Conservation (phyloP, 1,139 yeast genomes). For the Waltiozyma sp. region DNA sequence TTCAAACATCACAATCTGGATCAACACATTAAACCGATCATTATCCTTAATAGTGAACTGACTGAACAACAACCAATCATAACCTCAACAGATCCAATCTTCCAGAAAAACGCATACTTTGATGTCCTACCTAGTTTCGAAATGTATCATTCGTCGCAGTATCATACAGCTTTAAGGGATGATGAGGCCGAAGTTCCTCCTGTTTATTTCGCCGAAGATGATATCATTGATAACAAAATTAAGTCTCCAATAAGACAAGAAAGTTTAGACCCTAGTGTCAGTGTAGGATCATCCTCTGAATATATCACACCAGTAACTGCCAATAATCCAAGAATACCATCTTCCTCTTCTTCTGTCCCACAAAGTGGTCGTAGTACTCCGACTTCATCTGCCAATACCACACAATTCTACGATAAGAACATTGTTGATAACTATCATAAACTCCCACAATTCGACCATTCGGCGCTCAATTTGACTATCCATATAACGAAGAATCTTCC, state of each 20-base stretch:
- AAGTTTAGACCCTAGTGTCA: not conserved
- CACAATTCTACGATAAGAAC: slow-evolving; percentile 1
- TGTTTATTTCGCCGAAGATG: slow-evolving; percentile 3
- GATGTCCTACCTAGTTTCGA: slow-evolving; percentile 56
- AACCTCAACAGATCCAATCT: slow-evolving; percentile 1
- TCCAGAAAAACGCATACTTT: slow-evolving; percentile 12
- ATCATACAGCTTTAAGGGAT: slow-evolving; percentile 21
- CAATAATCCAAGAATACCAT: not conserved
- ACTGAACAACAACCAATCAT: slow-evolving; percentile 4
- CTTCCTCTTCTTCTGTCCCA: not conserved
- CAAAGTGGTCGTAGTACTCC: not conserved
- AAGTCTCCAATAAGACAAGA: too few species aligned
- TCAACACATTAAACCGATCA: not conserved
- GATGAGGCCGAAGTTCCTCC: slow-evolving; percentile 6
- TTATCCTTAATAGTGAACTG: slow-evolving; percentile 1
- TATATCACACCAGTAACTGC: not conserved
- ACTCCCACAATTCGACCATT: slow-evolving; percentile 8
- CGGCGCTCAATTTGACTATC: slow-evolving; percentile 23
- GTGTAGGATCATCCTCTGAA: not conserved
- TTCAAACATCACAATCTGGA: slow-evolving; percentile 1
- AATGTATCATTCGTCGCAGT: slow-evolving; percentile 46
- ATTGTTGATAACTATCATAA: slow-evolving; percentile 9
- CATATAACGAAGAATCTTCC: slow-evolving; percentile 27
- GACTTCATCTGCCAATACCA: not conserved
- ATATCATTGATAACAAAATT: too few species aligned